Evolutionary conservation across 148 eudicot genomes (phyloP), one percentile per base, ranked within the genome.

Genomic region (Camellia sinensis): DNA sequence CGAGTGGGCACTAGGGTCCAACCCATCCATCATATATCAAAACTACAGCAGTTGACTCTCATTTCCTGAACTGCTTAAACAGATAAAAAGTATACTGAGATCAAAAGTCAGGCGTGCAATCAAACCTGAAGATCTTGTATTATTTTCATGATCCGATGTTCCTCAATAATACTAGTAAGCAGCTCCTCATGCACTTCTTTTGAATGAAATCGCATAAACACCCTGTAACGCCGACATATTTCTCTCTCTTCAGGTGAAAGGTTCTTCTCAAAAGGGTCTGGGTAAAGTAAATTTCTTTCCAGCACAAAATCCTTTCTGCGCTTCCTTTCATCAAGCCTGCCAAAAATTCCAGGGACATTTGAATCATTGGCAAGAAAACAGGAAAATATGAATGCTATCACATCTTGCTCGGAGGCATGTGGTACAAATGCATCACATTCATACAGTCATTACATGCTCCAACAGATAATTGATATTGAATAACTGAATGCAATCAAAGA

Each of bases 241-340:
- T 96, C 95, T 87, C 80, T 96, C 92, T 94, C 99, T 83, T 96
- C 97, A 45, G 83, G 86, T 21, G 93, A 80, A 67, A 96, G 89
- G 79, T 77, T 84, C 76, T 87, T 89, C 87, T 89, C 94, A 78
- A 93, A 90, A 81, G 97, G 91, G 82, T 90, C 91, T 57, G 94
- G 97, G 81, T 88, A 88, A 63, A 96, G 87, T 82, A 96, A 82
- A 82, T 91, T 91, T 81, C 97, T 91, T 73, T 94, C 98, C 80
- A 94, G 85, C 44, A 94, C 85, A 81, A 96, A 97, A 80, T 94
- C 92, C 78, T 96, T 94, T 83, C 98, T 86, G 41, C 94, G 90
- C 83, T 94, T 92, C 87, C 98, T 96, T 88, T 96, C 99, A 77
- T 94, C 98, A 82, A 96, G 92, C 90, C 99, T 94, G 90, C 17